Base-by-base conservation (phyloP, 176 grass and related monocot genomes). In the Typha latifolia region DNA sequence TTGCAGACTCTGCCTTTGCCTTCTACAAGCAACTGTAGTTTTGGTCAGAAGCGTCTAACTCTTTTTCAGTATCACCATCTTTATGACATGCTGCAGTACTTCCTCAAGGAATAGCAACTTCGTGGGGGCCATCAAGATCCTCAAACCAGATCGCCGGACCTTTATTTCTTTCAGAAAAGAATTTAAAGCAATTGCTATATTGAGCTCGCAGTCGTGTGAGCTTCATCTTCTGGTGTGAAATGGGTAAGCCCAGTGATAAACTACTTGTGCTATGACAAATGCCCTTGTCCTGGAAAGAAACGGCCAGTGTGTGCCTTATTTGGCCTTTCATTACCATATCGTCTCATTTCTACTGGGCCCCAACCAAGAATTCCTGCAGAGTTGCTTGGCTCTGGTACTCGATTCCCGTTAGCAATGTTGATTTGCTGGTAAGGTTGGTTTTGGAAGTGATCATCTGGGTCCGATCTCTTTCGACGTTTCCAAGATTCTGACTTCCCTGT, bases 331-430 rank as follows among this genome's bases (percentile, higher is more conserved):
- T 84, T 90, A 78, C 78, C 66, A 64, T 82, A 85, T 59, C 79
- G 83, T 75, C 95, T 89, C 79, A 87, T 91, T 71, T 84, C 89
- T 27, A 72, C 71, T 12, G 95, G 95, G 66, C 72, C 95, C 81
- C 81, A 87, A 51, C 95, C 95, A 51, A 99, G 79, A 78, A 99
- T 99, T 49, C 95, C 95, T 4, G 89, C 89, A 59, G 85, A 92
- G 82, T 78, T 93, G 66, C 74, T 85, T 52, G 82, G 71, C 61
- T 91, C 91, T 27, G 76, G 80, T 72, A 88, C 34, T 57, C 82
- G 77, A 27, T 29, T 84, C 57, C 88, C 87, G 76, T 90, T 99
- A 83, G 81, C 78, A 66, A 76, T 73, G 23, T 74, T 19, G 69
- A 77, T 55, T 61, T 73, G 70, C 56, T 85, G 90, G 57, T 80